These are phyloP conservation scores for Monosporozyma servazzii DNA, from an alignment of 805 yeast species.

Conservation along the genomic window DNA sequence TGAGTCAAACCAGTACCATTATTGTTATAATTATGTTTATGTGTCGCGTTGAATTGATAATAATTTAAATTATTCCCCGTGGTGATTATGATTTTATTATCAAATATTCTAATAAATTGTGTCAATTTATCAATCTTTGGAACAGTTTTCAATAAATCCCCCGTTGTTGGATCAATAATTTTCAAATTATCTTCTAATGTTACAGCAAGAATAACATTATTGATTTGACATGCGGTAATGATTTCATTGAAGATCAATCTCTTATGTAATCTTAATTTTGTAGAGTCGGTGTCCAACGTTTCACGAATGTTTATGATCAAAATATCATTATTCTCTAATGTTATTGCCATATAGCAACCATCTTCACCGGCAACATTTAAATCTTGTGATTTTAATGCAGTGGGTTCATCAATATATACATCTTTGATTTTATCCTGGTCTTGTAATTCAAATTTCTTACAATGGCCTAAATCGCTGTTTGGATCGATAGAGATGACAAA, in stretches of 20 bases:
- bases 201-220: constrained; percentile 23
- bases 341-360: constrained; percentile 26
- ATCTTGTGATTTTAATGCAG: constrained; percentile 22
- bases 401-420: constrained; percentile 22
- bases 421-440: constrained; percentile 12
- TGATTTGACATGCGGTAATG: constrained; percentile 22
- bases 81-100: constrained; percentile 25
- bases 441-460: constrained; percentile 10
- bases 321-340: constrained; percentile 18
- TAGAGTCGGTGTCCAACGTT: constrained; percentile 11
- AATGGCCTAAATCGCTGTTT: constrained; percentile 17
- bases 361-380: constrained; percentile 25
- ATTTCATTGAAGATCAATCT: constrained; percentile 18
- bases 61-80: constrained; percentile 25
- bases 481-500: constrained; percentile 21
- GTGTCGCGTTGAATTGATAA: constrained; percentile 11
- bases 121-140: constrained; percentile 27
- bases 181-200: constrained; percentile 24
- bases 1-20: constrained; percentile 4
- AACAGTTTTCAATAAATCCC: constrained; percentile 24
- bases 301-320: constrained; percentile 21
- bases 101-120: constrained; percentile 24
- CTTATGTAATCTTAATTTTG: constrained; percentile 13
- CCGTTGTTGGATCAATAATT: constrained; percentile 25
- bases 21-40: background rate